Evolutionary conservation across 1,284 basidiomycete species (phyloP).

Genomic region (Chalciporus sp.): DNA sequence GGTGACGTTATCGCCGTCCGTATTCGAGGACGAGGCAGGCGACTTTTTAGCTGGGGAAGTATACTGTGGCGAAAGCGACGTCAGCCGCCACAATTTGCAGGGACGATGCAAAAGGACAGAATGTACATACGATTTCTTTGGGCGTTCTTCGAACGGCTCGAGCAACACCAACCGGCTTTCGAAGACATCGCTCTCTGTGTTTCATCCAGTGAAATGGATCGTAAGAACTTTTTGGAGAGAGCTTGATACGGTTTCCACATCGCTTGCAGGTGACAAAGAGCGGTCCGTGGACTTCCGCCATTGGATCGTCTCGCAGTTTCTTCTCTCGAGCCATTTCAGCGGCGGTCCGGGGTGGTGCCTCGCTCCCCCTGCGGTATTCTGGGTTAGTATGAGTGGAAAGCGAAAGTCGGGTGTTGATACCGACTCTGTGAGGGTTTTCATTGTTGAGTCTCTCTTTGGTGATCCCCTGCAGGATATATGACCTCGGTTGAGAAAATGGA

Average conservation of each 20-base stretch:
- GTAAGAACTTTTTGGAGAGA: constrained; percentile 65
- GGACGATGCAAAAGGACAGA: not conserved
- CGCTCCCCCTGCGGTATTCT: constrained; percentile 17
- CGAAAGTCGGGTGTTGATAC: constrained; percentile 1
- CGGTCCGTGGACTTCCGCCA: constrained; percentile 53
- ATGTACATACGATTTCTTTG: constrained; percentile 29
- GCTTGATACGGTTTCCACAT: constrained; percentile 61
- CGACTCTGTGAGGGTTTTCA: constrained; percentile 26
- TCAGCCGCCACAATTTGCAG: not conserved
- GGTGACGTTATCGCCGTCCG: constrained; percentile 30
- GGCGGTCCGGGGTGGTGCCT: constrained; percentile 24
- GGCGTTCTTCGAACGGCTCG: constrained; percentile 15
- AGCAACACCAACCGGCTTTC: constrained; percentile 29
- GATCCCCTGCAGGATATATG: constrained; percentile 26
- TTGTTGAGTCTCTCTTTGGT: constrained; percentile 16
- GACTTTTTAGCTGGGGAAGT: constrained; percentile 26
- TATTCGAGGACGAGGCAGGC: constrained; percentile 32
- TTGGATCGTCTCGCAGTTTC: constrained; percentile 49
- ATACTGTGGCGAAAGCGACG: constrained; percentile 11
- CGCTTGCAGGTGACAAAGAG: constrained; percentile 57
- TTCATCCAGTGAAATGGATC: constrained; percentile 70
- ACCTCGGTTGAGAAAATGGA: constrained; percentile 21
- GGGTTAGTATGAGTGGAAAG: constrained; percentile 12
- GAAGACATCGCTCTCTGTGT: constrained; percentile 59
- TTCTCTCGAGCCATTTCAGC: constrained; percentile 48